Evolutionary conservation across 1,139 yeast species (phyloP), one percentile per base, ranked within the genome.

Genomic region (Candida sanyaensis): DNA sequence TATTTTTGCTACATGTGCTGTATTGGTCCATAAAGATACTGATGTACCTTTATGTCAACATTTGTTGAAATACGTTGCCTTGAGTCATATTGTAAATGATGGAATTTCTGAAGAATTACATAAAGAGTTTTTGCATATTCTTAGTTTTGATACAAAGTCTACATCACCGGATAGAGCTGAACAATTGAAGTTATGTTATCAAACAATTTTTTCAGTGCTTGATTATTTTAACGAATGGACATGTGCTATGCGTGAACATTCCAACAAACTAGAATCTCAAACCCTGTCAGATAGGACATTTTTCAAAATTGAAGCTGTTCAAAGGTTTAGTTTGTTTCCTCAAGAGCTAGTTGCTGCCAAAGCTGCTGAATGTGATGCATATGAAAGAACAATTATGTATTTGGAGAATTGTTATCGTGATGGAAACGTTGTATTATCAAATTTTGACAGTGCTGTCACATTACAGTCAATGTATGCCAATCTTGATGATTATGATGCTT

Each of bases 181-280:
- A 54, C 81, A 78, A 51, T 60, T 86, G 48, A 81, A 82, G 54
- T 72, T 81, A 45, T 85, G 90, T 53, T 86, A 83, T 58, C 87
- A 87, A 52, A 75, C 90, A 0, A 78, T 92, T 0, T 89, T 93
- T 58, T 81, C 84, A 31, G 83, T 92, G 2, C 69, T 92, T 36
- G 99, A 95, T 59, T 91, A 92, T 60, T 80, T 92, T 50, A 83
- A 85, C 51, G 89, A 88, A 55, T 91, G 97, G 96, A 60, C 63
- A 10, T 72, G 80, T 1, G 62, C 68, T 3, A 73, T 75, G 3
- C 64, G 71, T 0, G 73, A 71, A 37, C 59, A 58, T 41, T 41
- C 64, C 28, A 66, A 61, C 50, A 68, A 66, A 30, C 30, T 26
- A 37, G 37, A 30, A n/a, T 43, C 46, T 2, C 44, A 41, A 28